Evolutionary conservation across 2,329 filamentous ascomycete genomes (phyloP).

Genomic region (Rhinocladiella similis): DNA sequence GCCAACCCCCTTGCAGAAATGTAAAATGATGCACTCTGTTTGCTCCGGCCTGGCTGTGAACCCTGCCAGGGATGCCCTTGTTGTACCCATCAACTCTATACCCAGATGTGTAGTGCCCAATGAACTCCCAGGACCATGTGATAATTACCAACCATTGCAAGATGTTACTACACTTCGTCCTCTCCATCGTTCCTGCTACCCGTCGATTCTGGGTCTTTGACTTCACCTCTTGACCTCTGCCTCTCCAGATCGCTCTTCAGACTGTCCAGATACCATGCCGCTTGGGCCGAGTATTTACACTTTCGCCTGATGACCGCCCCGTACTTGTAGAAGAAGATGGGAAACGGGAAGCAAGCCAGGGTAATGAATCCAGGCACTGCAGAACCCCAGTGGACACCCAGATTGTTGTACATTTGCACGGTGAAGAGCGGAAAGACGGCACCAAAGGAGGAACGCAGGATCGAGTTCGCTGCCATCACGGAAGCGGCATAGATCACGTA

Average conservation of each 20-base stretch:
- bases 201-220: not conserved
- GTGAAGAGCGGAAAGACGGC: slow-evolving; percentile 52
- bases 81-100: no score
- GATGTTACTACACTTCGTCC: not conserved
- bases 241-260: slow-evolving; percentile 18
- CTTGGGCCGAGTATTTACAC: slow-evolving; percentile 23
- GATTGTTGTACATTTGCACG: slow-evolving; percentile 43
- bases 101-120: no score
- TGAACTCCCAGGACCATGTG: not conserved
- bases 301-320: slow-evolving; percentile 18
- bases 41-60: no score
- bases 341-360: slow-evolving; percentile 45
- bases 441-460: slow-evolving; percentile 48
- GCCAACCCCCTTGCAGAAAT: no score
- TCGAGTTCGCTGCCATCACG: slow-evolving; percentile 45
- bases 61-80: no score
- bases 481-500: slow-evolving; percentile 46
- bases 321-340: slow-evolving; percentile 31
- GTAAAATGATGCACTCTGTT: no score
- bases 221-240: slow-evolving; percentile 3
- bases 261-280: slow-evolving; percentile 19
- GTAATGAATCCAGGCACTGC: slow-evolving; percentile 48
- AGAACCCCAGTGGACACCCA: slow-evolving; percentile 51
- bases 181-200: not conserved
- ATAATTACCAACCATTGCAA: not conserved